These are phyloP conservation scores for Candida morakotiae DNA, from an alignment of 805 yeast genomes.

Conservation along the genomic window DNA sequence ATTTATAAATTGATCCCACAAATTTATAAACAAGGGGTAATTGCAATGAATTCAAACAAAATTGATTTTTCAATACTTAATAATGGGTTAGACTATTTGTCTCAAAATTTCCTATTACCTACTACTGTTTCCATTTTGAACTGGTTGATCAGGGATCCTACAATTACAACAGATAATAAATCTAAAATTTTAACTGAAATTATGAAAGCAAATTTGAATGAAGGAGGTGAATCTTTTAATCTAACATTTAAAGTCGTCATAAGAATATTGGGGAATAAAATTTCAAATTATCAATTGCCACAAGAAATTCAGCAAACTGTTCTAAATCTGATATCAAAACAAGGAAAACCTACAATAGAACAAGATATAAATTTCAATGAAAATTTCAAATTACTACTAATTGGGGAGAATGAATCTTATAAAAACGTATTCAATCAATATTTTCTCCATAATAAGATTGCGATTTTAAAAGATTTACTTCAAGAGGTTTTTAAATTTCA, in stretches of 20 bases:
- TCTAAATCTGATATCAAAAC: neutral
- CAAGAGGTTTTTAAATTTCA: conserved; percentile 14
- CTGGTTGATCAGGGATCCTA: conserved; percentile 23
- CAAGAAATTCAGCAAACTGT: neutral
- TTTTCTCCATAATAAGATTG: conserved; percentile 1
- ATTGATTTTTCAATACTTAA: conserved; percentile 57
- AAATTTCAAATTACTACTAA: neutral
- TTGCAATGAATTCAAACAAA: conserved; percentile 52
- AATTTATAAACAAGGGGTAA: conserved; percentile 67
- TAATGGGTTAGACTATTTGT: conserved; percentile 82
- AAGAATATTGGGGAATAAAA: conserved; percentile 16
- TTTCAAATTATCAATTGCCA: conserved; percentile 9
- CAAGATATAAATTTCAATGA: conserved; percentile 6
- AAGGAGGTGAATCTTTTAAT: conserved; percentile 6
- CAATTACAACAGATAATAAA: conserved; percentile 9
- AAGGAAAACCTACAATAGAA: neutral
- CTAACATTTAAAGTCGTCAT: conserved; percentile 22
- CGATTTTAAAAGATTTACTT: conserved; percentile 6
- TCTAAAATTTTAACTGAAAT: conserved; percentile 21
- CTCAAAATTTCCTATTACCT: conserved; percentile 70
- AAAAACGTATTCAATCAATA: conserved; percentile 1
- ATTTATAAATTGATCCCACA: conserved; percentile 67
- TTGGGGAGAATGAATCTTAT: neutral
- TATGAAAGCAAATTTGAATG: conserved; percentile 16
- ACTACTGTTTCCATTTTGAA: conserved; percentile 39